phyloP scores from a whole-genome alignment of 1,139 yeast genomes.

The Debaryomyces psychrophilus region DNA sequence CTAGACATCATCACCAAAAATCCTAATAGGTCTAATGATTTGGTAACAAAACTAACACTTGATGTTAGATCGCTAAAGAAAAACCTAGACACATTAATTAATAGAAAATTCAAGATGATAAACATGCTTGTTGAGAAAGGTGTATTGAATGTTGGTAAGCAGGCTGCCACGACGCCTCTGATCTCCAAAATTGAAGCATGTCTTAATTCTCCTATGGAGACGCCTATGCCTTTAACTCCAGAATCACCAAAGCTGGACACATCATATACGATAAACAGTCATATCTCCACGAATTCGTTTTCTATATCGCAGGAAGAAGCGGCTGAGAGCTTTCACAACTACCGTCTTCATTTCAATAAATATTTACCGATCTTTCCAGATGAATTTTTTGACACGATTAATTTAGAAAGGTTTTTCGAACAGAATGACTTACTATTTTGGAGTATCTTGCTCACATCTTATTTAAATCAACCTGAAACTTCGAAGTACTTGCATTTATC shows the following conservation, averaged over 20 bases:
- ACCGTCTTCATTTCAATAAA: slow-evolving; percentile 35
- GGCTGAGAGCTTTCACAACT: slow-evolving; percentile 31
- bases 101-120: slow-evolving; percentile 30
- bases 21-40: slow-evolving; percentile 34
- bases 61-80: slow-evolving; percentile 34
- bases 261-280: slow-evolving; percentile 22
- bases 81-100: slow-evolving; percentile 31
- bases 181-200: slow-evolving; percentile 35
- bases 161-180: slow-evolving; percentile 24
- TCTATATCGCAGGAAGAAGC: slow-evolving; percentile 35
- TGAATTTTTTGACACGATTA: slow-evolving; percentile 33
- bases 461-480: slow-evolving; percentile 27
- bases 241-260: slow-evolving; percentile 11
- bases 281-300: slow-evolving; percentile 22
- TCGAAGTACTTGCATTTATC: slow-evolving; percentile 29
- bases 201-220: slow-evolving; percentile 23
- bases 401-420: slow-evolving; percentile 26
- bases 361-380: slow-evolving; percentile 48
- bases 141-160: slow-evolving; percentile 6
- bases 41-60: slow-evolving; percentile 33
- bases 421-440: slow-evolving; percentile 47
- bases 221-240: slow-evolving; percentile 17
- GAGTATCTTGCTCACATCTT: slow-evolving; percentile 43
- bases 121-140: slow-evolving; percentile 26
- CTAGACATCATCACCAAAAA: slow-evolving; percentile 44